Evolutionary conservation across 2,329 filamentous ascomycete species (phyloP).

Genomic region (Cyclaneusma minus): DNA sequence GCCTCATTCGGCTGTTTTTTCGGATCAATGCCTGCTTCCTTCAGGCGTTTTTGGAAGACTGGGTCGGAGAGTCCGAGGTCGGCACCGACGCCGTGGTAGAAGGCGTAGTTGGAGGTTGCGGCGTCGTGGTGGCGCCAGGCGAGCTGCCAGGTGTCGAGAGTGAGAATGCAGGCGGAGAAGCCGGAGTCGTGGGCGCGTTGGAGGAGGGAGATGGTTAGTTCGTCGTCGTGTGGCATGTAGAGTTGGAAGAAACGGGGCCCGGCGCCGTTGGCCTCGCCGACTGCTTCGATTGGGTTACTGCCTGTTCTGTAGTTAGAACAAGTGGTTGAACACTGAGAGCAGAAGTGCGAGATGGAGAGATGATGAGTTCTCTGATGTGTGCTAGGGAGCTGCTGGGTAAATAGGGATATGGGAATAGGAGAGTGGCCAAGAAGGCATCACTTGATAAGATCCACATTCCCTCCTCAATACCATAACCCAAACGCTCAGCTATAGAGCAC

Average conservation of each 20-base stretch:
- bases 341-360: too few relatives aligned
- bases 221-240: conserved; percentile 48
- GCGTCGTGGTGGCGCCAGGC: conserved; percentile 45
- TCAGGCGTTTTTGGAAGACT: conserved; percentile 37
- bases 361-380: too few relatives aligned
- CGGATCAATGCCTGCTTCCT: conserved; percentile 35
- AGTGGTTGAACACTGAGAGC: too few relatives aligned
- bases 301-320: too few relatives aligned
- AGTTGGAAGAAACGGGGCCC: conserved; percentile 44
- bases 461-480: too few relatives aligned
- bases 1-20: conserved; percentile 34
- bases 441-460: too few relatives aligned
- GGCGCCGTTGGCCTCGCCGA: conserved; percentile 36
- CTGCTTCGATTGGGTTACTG: conserved; percentile 34
- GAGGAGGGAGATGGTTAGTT: conserved; percentile 38
- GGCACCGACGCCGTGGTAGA: conserved; percentile 43
- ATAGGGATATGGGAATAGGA: too few relatives aligned
- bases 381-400: too few relatives aligned
- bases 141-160: conserved; percentile 47
- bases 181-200: conserved; percentile 36
- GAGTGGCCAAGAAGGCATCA: too few relatives aligned
- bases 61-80: conserved; percentile 43
- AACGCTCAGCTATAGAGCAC: too few relatives aligned
- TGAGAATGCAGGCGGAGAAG: conserved; percentile 42
- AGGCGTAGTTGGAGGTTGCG: conserved; percentile 41